Evolutionary conservation across 2,329 filamentous ascomycete species (phyloP).

Genomic region (Aspergillus sp.): DNA sequence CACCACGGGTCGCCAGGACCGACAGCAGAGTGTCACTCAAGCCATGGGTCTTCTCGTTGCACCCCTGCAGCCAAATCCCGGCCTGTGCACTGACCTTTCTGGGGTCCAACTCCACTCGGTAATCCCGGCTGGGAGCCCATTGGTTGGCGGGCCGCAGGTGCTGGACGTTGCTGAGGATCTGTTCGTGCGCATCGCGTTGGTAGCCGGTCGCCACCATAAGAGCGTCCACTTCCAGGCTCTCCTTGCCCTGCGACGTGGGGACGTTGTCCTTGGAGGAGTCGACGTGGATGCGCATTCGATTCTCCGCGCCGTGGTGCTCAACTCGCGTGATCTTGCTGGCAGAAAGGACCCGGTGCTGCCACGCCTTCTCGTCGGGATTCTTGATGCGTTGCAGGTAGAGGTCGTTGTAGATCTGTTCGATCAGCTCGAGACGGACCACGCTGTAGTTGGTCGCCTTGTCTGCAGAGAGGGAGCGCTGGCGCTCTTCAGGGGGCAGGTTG

Average conservation of each 20-base stretch:
- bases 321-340: constrained; percentile 58
- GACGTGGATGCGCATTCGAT: constrained; percentile 53
- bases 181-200: constrained; percentile 65
- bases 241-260: constrained; percentile 38
- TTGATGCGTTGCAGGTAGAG: constrained; percentile 78
- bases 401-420: constrained; percentile 78
- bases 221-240: constrained; percentile 66
- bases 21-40: constrained; percentile 76
- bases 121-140: constrained; percentile 67
- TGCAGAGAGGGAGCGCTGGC: constrained; percentile 53
- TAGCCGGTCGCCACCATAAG: constrained; percentile 87
- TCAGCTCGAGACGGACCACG: constrained; percentile 81
- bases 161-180: constrained; percentile 61
- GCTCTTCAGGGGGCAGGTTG: constrained; percentile 54
- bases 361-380: constrained; percentile 59
- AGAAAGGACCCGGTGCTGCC: constrained; percentile 74
- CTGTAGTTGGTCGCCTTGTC: constrained; percentile 89
- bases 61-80: constrained; percentile 88
- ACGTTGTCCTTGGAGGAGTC: constrained; percentile 38
- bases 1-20: constrained; percentile 65
- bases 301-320: constrained; percentile 43
- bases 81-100: constrained; percentile 62
- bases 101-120: constrained; percentile 63
- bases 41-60: constrained; percentile 85
- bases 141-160: constrained; percentile 55